Conservation (phyloP, 78 protist genomes). For the Dictyostelium purpureum region DNA sequence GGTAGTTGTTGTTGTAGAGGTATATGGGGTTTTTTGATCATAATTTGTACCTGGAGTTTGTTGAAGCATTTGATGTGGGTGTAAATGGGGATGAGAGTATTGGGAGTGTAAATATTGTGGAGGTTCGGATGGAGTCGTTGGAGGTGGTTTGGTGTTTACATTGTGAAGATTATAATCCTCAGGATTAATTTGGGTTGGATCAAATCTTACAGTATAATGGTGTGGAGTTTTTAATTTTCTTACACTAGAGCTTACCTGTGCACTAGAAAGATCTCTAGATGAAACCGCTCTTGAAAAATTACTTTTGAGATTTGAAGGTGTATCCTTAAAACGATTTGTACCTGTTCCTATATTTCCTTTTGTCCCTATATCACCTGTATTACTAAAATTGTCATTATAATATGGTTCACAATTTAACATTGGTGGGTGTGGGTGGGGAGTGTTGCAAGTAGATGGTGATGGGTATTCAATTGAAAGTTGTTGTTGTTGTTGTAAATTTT, state of each 20-base stretch:
- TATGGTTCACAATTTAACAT: no score
- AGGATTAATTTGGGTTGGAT: not conserved
- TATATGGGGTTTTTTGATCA: no score
- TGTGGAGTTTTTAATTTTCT: conserved; percentile 8
- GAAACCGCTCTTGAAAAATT: not conserved
- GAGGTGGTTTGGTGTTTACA: not conserved
- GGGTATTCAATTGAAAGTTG: not conserved
- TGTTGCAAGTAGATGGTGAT: not conserved
- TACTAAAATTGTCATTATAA: no score
- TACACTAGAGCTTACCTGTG: not conserved
- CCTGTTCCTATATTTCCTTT: no score
- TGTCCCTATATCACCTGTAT: no score
- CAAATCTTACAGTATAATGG: conserved; percentile 12
- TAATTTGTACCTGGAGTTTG: not conserved
- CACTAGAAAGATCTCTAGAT: no score
- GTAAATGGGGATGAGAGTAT: not conserved
- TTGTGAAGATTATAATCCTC: not conserved
- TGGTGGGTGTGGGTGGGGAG: not conserved
- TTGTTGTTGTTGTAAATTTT: not conserved
- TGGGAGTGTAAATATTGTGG: not conserved
- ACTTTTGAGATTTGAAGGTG: no score
- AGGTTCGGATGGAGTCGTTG: not conserved
- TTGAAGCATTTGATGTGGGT: not conserved
- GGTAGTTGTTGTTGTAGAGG: not conserved
- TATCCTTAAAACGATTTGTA: no score